Base-by-base conservation (phyloP, 345 rosid species). In the Anacardium occidentale region DNA sequence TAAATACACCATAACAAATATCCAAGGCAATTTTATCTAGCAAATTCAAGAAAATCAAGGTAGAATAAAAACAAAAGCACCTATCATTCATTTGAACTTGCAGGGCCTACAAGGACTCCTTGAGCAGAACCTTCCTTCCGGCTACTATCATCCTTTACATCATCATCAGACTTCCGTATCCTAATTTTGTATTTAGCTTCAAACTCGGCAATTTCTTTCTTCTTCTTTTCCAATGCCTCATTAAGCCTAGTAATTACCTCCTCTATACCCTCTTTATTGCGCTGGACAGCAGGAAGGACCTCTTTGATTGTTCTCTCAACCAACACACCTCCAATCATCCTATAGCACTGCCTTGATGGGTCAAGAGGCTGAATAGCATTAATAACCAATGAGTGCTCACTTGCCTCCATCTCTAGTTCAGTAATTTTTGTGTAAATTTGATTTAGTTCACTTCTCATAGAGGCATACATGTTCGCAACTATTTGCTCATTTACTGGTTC, bases 41-140 rank as follows among this genome's bases (percentile, higher is more conserved):
- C 63, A 44, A 15, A 48, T 66, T 51, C 52, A 65, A 48, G 69
- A 48, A 54, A 29, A 48, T 14, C n/a, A 34, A 58, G 56, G 65
- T 14, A 37, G 21, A 21, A 72, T 22, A 47, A 14, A 25, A 67
- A 44, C 12, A 67, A 50, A 21, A 58, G 69, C 9, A 73, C 40
- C 55, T 6, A 53, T 79, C 75, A 84, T 68, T 76, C 81, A 22
- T 64, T 84, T 18, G 90, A 88, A 75, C 87, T 74, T 5, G 99
- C 97, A 68, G 97, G 83, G 42, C 99, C 96, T 9, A 92, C 99
- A 58, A 95, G 98, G 72, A 95, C 99, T 68, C 99, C 98, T 83
- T 94, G 98, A 81, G 98, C 87, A 52, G 90, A 76, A 68, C 92
- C 92, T 77, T 95, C 98, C 80, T 95, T 91, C 71, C 78, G 83